phyloP scores from a whole-genome alignment of 345 rosid genomes.

The Eucalyptus sp. region DNA sequence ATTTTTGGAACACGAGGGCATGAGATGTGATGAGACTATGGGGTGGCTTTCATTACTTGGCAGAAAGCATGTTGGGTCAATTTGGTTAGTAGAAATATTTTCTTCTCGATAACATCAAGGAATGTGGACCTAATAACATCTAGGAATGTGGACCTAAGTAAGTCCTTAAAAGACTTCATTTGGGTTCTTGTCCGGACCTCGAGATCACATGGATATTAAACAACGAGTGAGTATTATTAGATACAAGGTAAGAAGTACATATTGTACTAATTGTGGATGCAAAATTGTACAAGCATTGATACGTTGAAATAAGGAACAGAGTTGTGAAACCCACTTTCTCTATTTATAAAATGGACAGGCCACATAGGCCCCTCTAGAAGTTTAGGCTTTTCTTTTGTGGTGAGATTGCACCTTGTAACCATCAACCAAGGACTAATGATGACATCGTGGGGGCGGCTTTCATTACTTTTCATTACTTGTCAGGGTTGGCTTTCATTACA shows the following conservation, averaged over 20 bases:
- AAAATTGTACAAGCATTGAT: rapidly evolving
- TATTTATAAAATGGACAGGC: too few species aligned
- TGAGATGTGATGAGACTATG: background rate
- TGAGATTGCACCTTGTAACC: too few species aligned
- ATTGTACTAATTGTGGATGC: too few species aligned
- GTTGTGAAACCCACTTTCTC: too few species aligned
- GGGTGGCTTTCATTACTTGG: background rate
- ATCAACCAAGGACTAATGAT: background rate
- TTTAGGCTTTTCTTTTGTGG: too few species aligned
- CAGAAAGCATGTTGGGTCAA: background rate
- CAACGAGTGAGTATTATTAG: background rate
- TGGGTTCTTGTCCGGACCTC: background rate
- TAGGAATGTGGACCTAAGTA: background rate
- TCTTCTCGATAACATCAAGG: background rate
- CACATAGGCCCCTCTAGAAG: too few species aligned
- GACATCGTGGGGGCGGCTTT: background rate
- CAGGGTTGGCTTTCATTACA: background rate
- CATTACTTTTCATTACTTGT: too few species aligned
- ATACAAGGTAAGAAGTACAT: too few species aligned
- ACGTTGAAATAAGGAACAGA: too few species aligned
- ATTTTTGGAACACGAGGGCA: background rate
- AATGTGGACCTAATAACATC: background rate
- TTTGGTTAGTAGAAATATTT: background rate
- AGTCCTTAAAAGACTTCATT: background rate
- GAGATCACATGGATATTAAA: background rate